These are phyloP conservation scores for Colletotrichum eleusines DNA, from an alignment of 2,329 filamentous ascomycete species.

Conservation along the genomic window DNA sequence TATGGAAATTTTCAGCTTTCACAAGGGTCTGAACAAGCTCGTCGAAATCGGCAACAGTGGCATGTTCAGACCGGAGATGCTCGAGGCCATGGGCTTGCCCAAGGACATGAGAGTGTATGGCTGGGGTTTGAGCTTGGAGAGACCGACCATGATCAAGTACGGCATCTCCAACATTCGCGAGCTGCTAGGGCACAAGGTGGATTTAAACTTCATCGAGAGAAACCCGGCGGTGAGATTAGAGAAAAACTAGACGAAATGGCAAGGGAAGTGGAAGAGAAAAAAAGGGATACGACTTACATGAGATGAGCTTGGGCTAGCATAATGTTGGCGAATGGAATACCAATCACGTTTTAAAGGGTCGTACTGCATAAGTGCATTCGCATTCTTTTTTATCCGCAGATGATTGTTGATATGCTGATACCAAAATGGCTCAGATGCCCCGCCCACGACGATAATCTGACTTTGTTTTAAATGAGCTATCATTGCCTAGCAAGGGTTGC, in stretches of 20 bases:
- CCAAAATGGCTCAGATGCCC: slow-evolving; percentile 1
- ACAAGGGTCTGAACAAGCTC: slow-evolving; percentile 88
- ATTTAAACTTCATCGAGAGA: slow-evolving; percentile 90
- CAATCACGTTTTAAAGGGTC: slow-evolving; percentile 33
- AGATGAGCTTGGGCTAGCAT: slow-evolving; percentile 37
- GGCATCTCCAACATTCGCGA: slow-evolving; percentile 91
- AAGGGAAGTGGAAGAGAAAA: slow-evolving; percentile 4
- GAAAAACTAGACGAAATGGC: slow-evolving; percentile 71
- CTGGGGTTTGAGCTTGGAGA: slow-evolving; percentile 86
- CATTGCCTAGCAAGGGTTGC: slow-evolving; percentile 11
- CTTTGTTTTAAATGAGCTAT: slow-evolving; percentile 21
- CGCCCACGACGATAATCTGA: not conserved
- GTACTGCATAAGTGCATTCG: slow-evolving; percentile 2
- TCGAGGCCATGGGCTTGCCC: slow-evolving; percentile 93
- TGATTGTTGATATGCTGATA: not conserved
- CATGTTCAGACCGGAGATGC: slow-evolving; percentile 99
- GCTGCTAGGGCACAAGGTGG: slow-evolving; percentile 93
- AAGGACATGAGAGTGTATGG: slow-evolving; percentile 94
- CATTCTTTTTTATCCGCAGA: not conserved
- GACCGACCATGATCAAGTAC: slow-evolving; percentile 98
- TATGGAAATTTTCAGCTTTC: slow-evolving; percentile 98
- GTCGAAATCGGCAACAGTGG: slow-evolving; percentile 98
- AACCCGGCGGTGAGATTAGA: slow-evolving; percentile 93
- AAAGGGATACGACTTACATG: slow-evolving; percentile 34
- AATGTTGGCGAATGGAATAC: slow-evolving; percentile 42